Percentiles rank a stretch among this genome's conserved stretches.
phyloP scores from a whole-genome alignment of 345 rosid species.

The Cardamine occulta region DNA sequence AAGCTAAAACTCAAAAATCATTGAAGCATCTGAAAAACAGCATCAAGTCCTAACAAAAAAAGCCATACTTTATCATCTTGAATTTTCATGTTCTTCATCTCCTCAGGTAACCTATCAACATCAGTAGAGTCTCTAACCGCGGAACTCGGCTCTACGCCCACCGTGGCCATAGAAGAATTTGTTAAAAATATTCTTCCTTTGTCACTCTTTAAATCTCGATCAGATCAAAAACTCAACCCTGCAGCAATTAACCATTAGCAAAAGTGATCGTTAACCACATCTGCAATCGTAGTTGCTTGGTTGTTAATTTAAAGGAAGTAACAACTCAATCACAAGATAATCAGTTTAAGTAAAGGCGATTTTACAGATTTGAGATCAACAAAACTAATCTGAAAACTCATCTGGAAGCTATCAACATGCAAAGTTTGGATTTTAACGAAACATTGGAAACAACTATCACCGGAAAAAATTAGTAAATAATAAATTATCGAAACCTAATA shows the following conservation, averaged over 20 bases:
- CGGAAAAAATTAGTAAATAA: neutral
- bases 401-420: slow-evolving; percentile 22
- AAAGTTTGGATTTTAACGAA: slow-evolving; percentile 21
- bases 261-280: slow-evolving; percentile 5
- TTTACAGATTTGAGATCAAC: slow-evolving; percentile 16
- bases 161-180: slow-evolving; percentile 57
- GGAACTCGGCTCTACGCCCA: slow-evolving; percentile 56
- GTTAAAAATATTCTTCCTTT: slow-evolving; percentile 5
- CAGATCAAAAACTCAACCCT: slow-evolving; percentile 23
- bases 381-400: slow-evolving; percentile 8
- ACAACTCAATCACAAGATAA: neutral
- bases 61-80: slow-evolving; percentile 74
- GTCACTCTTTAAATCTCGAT: slow-evolving; percentile 24
- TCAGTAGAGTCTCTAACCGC: slow-evolving; percentile 63
- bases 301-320: neutral
- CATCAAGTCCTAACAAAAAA: neutral
- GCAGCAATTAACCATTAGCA: slow-evolving; percentile 10
- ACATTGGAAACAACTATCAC: neutral
- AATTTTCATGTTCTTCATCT: slow-evolving; percentile 91
- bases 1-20: neutral
- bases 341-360: neutral
- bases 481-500: neutral
- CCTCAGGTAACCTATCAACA: slow-evolving; percentile 81
- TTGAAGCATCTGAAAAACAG: neutral
- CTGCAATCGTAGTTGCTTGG: neutral